Percentiles rank a stretch among this genome's conserved stretches.
Evolutionary conservation across 2,329 filamentous ascomycete genomes (phyloP).

Genomic region (Bipolaris sorokiniana): DNA sequence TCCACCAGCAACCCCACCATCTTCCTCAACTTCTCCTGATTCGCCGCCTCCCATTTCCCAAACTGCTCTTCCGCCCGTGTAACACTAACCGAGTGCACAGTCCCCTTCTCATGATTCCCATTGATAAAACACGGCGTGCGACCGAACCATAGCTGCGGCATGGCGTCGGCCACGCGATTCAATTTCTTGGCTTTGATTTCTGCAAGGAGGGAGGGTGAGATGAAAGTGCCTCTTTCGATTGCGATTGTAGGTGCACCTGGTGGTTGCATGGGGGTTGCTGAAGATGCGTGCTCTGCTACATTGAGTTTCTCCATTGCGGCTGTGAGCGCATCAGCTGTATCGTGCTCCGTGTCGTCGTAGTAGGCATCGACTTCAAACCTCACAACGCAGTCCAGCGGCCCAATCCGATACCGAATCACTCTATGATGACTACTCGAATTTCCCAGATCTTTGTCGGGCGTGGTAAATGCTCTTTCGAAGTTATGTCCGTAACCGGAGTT

Average conservation of each 20-base stretch:
- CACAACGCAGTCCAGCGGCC: conserved; percentile 23
- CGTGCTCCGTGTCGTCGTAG: conserved; percentile 8
- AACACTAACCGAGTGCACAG: conserved; percentile 13
- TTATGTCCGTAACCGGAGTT: conserved; percentile 39
- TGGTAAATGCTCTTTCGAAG: conserved; percentile 41
- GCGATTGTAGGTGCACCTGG: not conserved
- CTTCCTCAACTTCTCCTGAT: conserved; percentile 25
- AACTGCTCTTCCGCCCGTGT: conserved; percentile 12
- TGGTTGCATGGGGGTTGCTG: not conserved
- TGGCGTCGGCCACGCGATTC: conserved; percentile 5
- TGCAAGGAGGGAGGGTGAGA: conserved; percentile 15
- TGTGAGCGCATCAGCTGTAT: conserved; percentile 5
- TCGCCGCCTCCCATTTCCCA: conserved; percentile 20
- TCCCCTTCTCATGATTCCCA: conserved; percentile 21
- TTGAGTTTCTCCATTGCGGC: conserved; percentile 5
- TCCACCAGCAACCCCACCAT: conserved; percentile 23
- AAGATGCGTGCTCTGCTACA: not conserved
- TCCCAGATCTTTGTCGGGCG: conserved; percentile 20
- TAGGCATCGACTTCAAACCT: conserved; percentile 32
- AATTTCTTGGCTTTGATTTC: conserved; percentile 26
- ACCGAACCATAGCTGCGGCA: conserved; percentile 32
- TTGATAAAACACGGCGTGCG: conserved; percentile 27
- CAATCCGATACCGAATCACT: conserved; percentile 27
- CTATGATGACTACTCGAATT: conserved; percentile 27
- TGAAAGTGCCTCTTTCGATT: conserved; percentile 8